These are phyloP conservation scores for Striga asiatica DNA, from an alignment of 257 asterid genomes.

Conservation along the genomic window DNA sequence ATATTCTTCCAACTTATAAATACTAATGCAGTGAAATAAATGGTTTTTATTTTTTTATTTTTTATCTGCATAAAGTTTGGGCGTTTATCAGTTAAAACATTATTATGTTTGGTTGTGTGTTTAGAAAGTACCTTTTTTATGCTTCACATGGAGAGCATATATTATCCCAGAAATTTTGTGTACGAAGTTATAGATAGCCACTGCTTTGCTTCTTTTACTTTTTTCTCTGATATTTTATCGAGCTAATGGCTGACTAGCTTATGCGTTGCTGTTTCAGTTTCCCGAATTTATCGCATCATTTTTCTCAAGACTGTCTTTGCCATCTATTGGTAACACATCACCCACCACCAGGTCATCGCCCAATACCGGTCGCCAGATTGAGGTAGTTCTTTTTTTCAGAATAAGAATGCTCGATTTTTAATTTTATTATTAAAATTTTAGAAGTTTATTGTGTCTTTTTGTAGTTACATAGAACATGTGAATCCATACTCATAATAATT, in stretches of 20 bases:
- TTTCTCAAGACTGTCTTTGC: constrained; percentile 66
- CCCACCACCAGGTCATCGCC: constrained; percentile 41
- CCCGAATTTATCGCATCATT: constrained; percentile 70
- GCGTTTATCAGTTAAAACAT: too few relatives aligned
- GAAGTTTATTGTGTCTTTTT: neutral
- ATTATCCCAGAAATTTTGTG: neutral
- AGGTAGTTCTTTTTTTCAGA: constrained; percentile 37
- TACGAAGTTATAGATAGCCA: neutral
- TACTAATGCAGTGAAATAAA: too few relatives aligned
- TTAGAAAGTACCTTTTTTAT: too few relatives aligned
- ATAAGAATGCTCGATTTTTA: neutral
- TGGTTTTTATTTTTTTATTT: neutral
- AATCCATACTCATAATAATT: neutral
- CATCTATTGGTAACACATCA: constrained; percentile 51
- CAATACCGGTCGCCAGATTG: constrained; percentile 40
- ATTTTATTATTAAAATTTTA: neutral
- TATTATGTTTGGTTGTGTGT: too few relatives aligned
- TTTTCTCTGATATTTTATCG: neutral
- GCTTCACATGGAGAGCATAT: too few relatives aligned
- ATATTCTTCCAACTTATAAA: neutral
- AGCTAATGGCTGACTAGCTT: constrained; percentile 14
- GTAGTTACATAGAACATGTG: too few relatives aligned
- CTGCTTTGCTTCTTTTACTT: neutral
- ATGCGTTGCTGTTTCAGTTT: constrained; percentile 41
- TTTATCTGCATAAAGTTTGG: too few relatives aligned